Conservation (phyloP, 148 eudicot species). For the Suaeda aralocaspica region DNA sequence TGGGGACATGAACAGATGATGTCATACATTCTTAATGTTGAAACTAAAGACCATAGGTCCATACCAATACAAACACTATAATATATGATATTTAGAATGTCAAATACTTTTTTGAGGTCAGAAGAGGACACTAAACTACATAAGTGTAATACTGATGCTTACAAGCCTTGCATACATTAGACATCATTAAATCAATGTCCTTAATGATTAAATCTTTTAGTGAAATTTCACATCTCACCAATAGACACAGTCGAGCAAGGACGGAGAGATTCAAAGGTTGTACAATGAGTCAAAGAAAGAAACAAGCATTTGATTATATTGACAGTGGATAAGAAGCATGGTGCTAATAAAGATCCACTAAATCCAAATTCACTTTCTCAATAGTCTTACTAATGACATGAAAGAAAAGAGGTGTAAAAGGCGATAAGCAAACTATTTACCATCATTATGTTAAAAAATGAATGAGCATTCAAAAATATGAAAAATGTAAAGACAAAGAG, state of each 20-base stretch:
- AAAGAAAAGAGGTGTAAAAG: slow-evolving; percentile 3
- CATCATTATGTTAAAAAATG: slow-evolving; percentile 28
- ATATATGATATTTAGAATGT: neutral
- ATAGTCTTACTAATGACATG: slow-evolving; percentile 23
- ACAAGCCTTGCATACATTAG: too few relatives aligned
- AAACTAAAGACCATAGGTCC: neutral
- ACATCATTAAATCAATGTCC: slow-evolving; percentile 24
- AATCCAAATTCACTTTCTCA: slow-evolving; percentile 24
- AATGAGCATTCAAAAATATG: slow-evolving; percentile 21
- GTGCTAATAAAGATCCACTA: slow-evolving; percentile 17
- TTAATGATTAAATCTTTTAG: too few relatives aligned
- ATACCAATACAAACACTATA: neutral
- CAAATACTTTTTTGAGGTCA: neutral
- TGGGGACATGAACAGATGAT: neutral
- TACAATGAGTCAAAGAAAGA: slow-evolving; percentile 25
- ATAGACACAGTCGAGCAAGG: slow-evolving; percentile 13
- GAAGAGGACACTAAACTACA: neutral
- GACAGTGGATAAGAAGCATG: slow-evolving; percentile 23
- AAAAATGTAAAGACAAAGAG: neutral
- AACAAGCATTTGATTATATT: slow-evolving; percentile 26
- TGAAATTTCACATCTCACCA: slow-evolving; percentile 5
- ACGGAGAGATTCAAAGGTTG: slow-evolving; percentile 23
- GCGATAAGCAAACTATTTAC: slow-evolving; percentile 18
- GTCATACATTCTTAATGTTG: neutral
- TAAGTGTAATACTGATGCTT: slow-evolving; percentile 6